Percentiles rank a stretch among this genome's conserved stretches.
Conservation (phyloP, 441 rosid genomes). For the Viola pubescens region DNA sequence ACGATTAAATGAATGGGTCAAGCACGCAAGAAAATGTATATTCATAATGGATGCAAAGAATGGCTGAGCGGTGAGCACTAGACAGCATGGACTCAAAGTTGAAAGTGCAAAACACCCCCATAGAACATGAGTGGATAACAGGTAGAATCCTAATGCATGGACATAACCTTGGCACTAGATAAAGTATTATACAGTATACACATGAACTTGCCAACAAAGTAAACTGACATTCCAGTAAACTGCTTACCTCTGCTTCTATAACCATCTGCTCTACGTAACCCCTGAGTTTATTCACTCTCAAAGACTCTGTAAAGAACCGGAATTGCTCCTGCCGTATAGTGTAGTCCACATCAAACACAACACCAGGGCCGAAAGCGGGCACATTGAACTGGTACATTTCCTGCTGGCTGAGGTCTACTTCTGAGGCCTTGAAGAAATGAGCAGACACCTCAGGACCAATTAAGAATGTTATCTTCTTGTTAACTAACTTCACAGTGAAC, state of each 20-base stretch:
- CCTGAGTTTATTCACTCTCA: conserved; percentile 76
- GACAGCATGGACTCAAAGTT: too few relatives aligned
- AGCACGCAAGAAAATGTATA: too few relatives aligned
- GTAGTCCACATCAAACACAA: conserved; percentile 94
- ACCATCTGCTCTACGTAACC: conserved; percentile 99
- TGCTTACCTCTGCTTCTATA: conserved; percentile 69
- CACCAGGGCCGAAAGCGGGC: conserved; percentile 97
- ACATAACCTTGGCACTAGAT: too few relatives aligned
- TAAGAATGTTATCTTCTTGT: conserved; percentile 82
- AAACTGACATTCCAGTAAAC: background rate
- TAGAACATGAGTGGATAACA: too few relatives aligned
- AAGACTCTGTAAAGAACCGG: conserved; percentile 88
- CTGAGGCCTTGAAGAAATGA: conserved; percentile 92
- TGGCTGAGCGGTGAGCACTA: too few relatives aligned
- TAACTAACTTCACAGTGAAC: conserved; percentile 64
- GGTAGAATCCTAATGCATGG: too few relatives aligned
- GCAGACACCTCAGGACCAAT: conserved; percentile 97
- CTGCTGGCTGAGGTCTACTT: conserved; percentile 92
- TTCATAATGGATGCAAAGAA: too few relatives aligned
- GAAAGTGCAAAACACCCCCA: too few relatives aligned
- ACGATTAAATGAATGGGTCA: too few relatives aligned
- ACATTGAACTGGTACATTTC: conserved; percentile 98
- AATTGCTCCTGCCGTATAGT: conserved; percentile 92
- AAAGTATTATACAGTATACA: background rate
- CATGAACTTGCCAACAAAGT: background rate